A percentile compares a stretch with the other conserved stretches of the same genome.
Evolutionary conservation across 2,329 filamentous ascomycete species (phyloP).

Genomic region (Paramyrothecium sp.): DNA sequence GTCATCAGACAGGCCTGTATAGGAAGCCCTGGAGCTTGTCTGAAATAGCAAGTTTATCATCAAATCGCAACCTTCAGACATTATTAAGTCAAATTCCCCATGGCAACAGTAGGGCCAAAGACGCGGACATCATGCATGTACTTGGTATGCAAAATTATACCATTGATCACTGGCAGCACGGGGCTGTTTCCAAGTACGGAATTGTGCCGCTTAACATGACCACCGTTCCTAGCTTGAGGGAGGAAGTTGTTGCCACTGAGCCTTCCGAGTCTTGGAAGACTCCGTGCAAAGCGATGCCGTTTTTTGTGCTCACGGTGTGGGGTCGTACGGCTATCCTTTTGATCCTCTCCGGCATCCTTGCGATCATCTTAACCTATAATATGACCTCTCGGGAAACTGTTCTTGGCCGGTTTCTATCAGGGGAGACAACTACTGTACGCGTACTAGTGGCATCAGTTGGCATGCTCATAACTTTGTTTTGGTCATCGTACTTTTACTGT

Average conservation of each 20-base stretch:
- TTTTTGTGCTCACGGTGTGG: background rate
- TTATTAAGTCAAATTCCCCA: background rate
- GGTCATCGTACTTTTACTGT: background rate
- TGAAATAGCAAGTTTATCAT: background rate
- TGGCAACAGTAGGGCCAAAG: background rate
- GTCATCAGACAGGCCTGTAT: background rate
- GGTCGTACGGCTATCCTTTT: background rate
- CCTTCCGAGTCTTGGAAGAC: background rate
- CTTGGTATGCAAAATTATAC: background rate
- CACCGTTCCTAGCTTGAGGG: background rate
- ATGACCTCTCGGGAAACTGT: background rate
- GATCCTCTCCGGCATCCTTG: background rate
- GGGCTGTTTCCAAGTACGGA: background rate
- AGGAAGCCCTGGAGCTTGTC: background rate
- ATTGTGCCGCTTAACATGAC: background rate
- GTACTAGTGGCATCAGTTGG: background rate
- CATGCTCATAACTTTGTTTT: background rate
- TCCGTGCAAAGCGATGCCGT: background rate
- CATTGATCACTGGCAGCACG: background rate
- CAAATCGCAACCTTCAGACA: background rate
- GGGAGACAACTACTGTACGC: background rate
- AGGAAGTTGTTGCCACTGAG: background rate
- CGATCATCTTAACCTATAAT: background rate
- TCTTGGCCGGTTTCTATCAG: background rate
- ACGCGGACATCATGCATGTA: background rate